These are phyloP conservation scores for Vinca major DNA, from an alignment of 305 asterid species.

Conservation along the genomic window DNA sequence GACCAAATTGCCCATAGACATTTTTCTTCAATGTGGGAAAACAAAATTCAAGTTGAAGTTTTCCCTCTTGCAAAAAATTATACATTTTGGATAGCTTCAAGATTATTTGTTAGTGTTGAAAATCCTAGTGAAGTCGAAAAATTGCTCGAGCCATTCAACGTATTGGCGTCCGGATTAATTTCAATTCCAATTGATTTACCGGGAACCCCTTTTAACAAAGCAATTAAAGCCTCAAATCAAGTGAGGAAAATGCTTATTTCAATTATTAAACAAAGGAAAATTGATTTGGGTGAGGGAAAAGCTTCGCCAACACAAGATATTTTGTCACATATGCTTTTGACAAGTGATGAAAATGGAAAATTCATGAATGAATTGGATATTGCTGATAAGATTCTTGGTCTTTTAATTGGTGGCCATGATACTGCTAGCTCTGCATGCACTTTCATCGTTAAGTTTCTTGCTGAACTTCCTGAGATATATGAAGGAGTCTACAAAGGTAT, in stretches of 20 bases:
- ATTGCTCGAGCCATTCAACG: constrained; percentile 47
- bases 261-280: constrained; percentile 46
- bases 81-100: constrained; percentile 66
- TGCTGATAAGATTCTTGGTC: constrained; percentile 36
- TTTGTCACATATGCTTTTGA: constrained; percentile 58
- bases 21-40: constrained; percentile 57
- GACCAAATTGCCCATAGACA: constrained; percentile 49
- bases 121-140: constrained; percentile 46
- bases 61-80: constrained; percentile 47
- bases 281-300: constrained; percentile 49
- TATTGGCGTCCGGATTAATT: constrained; percentile 47
- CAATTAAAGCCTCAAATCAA: constrained; percentile 47
- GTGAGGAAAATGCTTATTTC: constrained; percentile 40
- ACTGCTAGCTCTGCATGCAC: constrained; percentile 81
- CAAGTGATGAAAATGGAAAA: constrained; percentile 51
- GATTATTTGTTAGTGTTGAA: constrained; percentile 54
- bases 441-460: constrained; percentile 59
- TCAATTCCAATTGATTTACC: constrained; percentile 63
- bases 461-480: constrained; percentile 56
- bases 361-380: constrained; percentile 39
- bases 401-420: constrained; percentile 76
- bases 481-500: constrained; percentile 55
- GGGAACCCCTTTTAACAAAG: constrained; percentile 56
- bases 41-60: constrained; percentile 30
- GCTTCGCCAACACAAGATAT: constrained; percentile 52